Conservation (phyloP, 805 yeast genomes). For the Candida germanica region DNA sequence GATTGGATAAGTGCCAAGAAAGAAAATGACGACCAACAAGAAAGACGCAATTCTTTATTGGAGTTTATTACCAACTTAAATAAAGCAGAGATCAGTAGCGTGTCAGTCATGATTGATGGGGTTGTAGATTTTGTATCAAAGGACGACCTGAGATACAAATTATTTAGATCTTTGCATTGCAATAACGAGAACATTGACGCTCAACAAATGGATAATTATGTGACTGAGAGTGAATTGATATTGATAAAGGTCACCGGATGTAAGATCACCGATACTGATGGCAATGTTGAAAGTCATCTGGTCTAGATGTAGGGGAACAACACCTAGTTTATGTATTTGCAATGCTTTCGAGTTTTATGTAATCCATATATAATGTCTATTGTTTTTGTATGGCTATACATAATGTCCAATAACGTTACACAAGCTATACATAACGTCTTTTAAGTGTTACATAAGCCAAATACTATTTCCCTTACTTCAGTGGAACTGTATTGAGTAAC, state of each 20-base stretch:
- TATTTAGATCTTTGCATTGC: slow-evolving; percentile 60
- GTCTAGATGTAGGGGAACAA: too few species aligned
- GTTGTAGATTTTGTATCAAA: slow-evolving; percentile 51
- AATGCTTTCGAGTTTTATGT: too few species aligned
- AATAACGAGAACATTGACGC: slow-evolving; percentile 67
- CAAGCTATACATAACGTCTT: too few species aligned
- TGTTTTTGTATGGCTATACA: too few species aligned
- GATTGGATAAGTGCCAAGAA: slow-evolving; percentile 76
- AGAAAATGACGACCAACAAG: slow-evolving; percentile 19
- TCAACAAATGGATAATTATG: slow-evolving; percentile 51
- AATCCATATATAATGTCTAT: too few species aligned
- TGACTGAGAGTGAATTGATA: slow-evolving; percentile 57
- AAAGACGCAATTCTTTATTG: slow-evolving; percentile 27
- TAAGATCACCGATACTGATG: slow-evolving; percentile 75
- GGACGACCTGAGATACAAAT: slow-evolving; percentile 45
- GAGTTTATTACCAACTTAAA: slow-evolving; percentile 72
- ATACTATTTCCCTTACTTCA: too few species aligned
- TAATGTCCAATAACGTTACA: too few species aligned
- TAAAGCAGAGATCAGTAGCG: slow-evolving; percentile 72
- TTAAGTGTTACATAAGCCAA: too few species aligned
- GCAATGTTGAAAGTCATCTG: slow-evolving; percentile 53
- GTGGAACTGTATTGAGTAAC: too few species aligned
- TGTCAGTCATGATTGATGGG: slow-evolving; percentile 81
- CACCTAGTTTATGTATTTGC: too few species aligned
- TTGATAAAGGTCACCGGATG: slow-evolving; percentile 64